Evolutionary conservation across 495 filamentous ascomycete genomes (phyloP).

Genomic region (Tuber calosporum): DNA sequence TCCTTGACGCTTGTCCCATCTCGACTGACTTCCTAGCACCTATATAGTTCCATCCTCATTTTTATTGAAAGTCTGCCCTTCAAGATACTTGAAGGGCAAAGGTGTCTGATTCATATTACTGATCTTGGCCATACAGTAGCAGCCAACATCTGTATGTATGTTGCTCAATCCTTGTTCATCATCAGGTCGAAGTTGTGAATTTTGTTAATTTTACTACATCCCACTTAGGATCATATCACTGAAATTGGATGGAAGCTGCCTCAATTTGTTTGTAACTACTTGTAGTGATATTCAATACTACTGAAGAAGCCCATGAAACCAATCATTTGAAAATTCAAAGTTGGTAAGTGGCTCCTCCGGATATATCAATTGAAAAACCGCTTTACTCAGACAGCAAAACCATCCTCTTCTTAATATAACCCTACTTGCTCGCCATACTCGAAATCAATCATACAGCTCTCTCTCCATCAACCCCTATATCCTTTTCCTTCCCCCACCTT

Average conservation of each 20-base stretch:
- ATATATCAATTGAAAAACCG: too few species aligned
- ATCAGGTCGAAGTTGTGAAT: background rate
- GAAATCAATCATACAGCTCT: too few species aligned
- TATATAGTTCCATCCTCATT: background rate
- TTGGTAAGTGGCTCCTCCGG: too few species aligned
- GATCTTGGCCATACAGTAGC: background rate
- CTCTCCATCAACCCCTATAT: too few species aligned
- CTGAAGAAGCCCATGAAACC: constrained; percentile 1
- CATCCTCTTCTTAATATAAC: too few species aligned
- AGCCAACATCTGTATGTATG: background rate
- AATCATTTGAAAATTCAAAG: background rate
- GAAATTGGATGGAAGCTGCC: background rate
- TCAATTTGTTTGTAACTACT: too few species aligned
- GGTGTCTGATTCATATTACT: background rate
- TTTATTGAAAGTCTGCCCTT: background rate
- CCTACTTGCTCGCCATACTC: too few species aligned
- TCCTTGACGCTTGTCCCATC: constrained; percentile 12
- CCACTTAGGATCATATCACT: background rate
- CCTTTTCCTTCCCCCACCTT: too few species aligned
- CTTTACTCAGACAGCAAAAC: too few species aligned
- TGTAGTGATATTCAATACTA: background rate
- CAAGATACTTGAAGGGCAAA: constrained; percentile 6
- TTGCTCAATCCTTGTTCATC: background rate
- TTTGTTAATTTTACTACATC: constrained; percentile 3
- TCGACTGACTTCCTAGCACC: background rate